These are phyloP conservation scores for Groenewaldozyma auringiensis DNA, from an alignment of 1,139 yeast species.

Conservation along the genomic window DNA sequence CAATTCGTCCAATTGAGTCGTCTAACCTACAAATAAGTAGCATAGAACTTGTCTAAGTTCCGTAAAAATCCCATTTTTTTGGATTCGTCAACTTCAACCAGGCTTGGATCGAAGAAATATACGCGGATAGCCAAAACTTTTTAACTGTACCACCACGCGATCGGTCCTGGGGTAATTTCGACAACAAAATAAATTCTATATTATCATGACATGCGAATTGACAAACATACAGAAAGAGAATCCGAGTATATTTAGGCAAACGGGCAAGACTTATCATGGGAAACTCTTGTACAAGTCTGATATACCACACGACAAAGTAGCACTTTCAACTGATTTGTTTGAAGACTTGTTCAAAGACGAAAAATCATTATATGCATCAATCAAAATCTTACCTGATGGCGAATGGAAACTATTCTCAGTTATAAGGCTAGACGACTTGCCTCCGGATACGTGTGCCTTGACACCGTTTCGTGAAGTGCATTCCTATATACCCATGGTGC, in stretches of 20 bases:
- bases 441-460: conserved; percentile 17
- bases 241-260: neutral
- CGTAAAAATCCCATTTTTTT: conserved; percentile 6
- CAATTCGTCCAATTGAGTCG: neutral
- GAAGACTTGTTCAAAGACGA: neutral
- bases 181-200: too few relatives aligned
- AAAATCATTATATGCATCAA: neutral
- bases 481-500: conserved; percentile 12
- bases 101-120: too few relatives aligned
- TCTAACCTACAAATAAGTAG: conserved; percentile 36
- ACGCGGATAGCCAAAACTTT: too few relatives aligned
- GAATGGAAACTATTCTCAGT: conserved; percentile 7
- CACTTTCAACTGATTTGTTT: neutral
- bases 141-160: too few relatives aligned
- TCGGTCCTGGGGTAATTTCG: neutral
- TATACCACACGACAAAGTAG: neutral
- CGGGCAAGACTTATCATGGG: neutral
- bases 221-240: neutral
- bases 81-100: too few relatives aligned
- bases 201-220: neutral
- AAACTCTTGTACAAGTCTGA: neutral
- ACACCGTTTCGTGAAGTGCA: conserved; percentile 11
- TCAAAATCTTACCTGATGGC: neutral
- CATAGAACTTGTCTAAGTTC: conserved; percentile 44
- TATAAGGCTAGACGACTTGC: conserved; percentile 6